A percentile compares a stretch with the other conserved stretches of the same genome.
Conservation (phyloP, 768 basidiomycete genomes). For the Tricholoma furcatifolium region DNA sequence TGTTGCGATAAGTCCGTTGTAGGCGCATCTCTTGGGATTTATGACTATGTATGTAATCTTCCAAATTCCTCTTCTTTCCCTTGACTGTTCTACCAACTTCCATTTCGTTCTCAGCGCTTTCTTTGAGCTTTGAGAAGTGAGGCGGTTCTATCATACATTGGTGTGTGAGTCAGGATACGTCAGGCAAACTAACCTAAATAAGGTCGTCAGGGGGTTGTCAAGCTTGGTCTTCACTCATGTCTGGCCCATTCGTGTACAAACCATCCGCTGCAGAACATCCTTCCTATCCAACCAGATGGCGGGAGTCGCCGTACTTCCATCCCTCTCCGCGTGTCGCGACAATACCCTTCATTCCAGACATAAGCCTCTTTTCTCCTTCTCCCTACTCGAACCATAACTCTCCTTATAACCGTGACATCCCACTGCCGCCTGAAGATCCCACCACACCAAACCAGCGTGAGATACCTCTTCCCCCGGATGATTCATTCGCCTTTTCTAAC, state of each 20-base stretch:
- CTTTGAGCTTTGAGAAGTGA: no score
- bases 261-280: neutral
- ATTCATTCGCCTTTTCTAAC: neutral
- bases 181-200: no score
- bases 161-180: no score
- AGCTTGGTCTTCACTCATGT: neutral
- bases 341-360: neutral
- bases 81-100: no score
- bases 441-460: slow-evolving; percentile 5
- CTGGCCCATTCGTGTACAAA: neutral
- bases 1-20: no score
- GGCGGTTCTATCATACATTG: no score
- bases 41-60: no score
- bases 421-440: neutral
- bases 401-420: neutral
- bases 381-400: neutral
- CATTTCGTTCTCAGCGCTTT: no score
- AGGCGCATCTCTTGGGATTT: no score
- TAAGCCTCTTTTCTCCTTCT: neutral
- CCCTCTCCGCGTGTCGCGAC: neutral
- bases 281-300: neutral
- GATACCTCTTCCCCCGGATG: neutral
- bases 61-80: no score
- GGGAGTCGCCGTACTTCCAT: neutral
- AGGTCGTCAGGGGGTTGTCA: no score